These are phyloP conservation scores for Exophiala spinifera DNA, from an alignment of 2,329 filamentous ascomycete genomes.

Conservation along the genomic window DNA sequence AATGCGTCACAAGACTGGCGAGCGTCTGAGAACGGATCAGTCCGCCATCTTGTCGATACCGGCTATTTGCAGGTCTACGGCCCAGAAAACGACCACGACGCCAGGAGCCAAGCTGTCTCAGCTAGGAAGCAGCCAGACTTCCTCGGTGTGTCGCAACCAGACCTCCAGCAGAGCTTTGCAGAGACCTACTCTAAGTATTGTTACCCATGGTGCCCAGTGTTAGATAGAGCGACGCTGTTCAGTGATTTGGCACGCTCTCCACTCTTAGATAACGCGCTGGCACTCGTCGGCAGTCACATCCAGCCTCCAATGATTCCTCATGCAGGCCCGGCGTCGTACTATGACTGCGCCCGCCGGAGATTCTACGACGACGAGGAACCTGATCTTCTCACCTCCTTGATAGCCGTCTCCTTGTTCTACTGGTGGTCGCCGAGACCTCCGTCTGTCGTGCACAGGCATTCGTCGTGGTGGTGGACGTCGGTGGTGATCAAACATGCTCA, in stretches of 20 bases:
- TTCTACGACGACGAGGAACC: slow-evolving; percentile 44
- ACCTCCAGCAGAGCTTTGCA: slow-evolving; percentile 41
- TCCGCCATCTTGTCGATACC: slow-evolving; percentile 3
- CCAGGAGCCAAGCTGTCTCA: slow-evolving; percentile 2
- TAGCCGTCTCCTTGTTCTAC: slow-evolving; percentile 42
- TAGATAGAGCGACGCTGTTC: slow-evolving; percentile 35
- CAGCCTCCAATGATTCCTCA: slow-evolving; percentile 43
- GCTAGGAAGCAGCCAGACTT: slow-evolving; percentile 24
- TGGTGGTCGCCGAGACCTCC: slow-evolving; percentile 45
- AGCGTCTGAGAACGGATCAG: slow-evolving; percentile 2
- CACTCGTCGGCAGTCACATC: slow-evolving; percentile 42
- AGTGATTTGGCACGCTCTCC: slow-evolving; percentile 32
- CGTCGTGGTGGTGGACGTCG: slow-evolving; percentile 50
- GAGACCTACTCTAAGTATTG: slow-evolving; percentile 46
- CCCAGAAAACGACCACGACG: slow-evolving; percentile 10
- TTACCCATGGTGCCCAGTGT: slow-evolving; percentile 44
- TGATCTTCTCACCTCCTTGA: slow-evolving; percentile 38
- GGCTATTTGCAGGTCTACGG: neutral
- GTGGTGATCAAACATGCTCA: slow-evolving; percentile 45
- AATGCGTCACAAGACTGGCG: slow-evolving; percentile 1
- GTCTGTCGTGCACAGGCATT: slow-evolving; percentile 39
- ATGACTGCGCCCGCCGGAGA: slow-evolving; percentile 38
- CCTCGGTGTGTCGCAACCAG: slow-evolving; percentile 20
- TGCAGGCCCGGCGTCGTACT: slow-evolving; percentile 39
- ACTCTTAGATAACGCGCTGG: slow-evolving; percentile 37